A percentile compares a stretch with the other conserved stretches of the same genome.
phyloP scores from a whole-genome alignment of 805 yeast genomes.

The Candida insectorum region DNA sequence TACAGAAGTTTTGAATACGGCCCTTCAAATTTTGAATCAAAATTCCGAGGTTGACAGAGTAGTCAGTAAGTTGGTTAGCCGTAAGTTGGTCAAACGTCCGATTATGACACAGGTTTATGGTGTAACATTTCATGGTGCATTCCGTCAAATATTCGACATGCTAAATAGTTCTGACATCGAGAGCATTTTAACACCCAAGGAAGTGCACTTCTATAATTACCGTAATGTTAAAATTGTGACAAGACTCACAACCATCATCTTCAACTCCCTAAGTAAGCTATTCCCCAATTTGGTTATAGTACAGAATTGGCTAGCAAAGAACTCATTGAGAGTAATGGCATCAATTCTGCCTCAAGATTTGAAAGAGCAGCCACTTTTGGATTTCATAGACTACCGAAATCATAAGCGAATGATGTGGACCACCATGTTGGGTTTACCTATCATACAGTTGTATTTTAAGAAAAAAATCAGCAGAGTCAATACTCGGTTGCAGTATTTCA shows the following conservation, averaged over 20 bases:
- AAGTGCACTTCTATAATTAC: slow-evolving; percentile 2
- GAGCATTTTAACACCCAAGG: background rate
- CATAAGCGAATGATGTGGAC: slow-evolving; percentile 42
- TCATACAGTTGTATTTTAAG: slow-evolving; percentile 32
- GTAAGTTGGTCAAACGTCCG: slow-evolving; percentile 39
- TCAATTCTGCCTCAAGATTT: slow-evolving; percentile 13
- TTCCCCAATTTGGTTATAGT: slow-evolving; percentile 31
- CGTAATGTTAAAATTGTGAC: slow-evolving; percentile 5
- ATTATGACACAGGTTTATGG: slow-evolving; percentile 47
- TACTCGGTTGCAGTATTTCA: slow-evolving; percentile 21
- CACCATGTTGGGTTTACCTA: slow-evolving; percentile 37
- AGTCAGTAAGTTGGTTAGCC: slow-evolving; percentile 14
- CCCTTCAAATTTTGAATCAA: slow-evolving; percentile 13
- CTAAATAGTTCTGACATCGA: slow-evolving; percentile 6
- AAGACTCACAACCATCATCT: slow-evolving; percentile 19
- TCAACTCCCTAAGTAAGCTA: slow-evolving; percentile 24
- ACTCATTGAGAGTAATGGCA: slow-evolving; percentile 26
- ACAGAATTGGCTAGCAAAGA: slow-evolving; percentile 33
- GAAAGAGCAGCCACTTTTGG: slow-evolving; percentile 2
- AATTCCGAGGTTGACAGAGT: slow-evolving; percentile 15
- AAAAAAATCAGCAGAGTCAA: slow-evolving; percentile 9
- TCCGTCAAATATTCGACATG: slow-evolving; percentile 24
- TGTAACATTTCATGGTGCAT: slow-evolving; percentile 37
- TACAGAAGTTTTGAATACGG: slow-evolving; percentile 25
- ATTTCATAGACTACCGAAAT: slow-evolving; percentile 18